These are phyloP conservation scores for Iodosphaeria phyllophila DNA, from an alignment of 2,329 filamentous ascomycete species.

Conservation along the genomic window DNA sequence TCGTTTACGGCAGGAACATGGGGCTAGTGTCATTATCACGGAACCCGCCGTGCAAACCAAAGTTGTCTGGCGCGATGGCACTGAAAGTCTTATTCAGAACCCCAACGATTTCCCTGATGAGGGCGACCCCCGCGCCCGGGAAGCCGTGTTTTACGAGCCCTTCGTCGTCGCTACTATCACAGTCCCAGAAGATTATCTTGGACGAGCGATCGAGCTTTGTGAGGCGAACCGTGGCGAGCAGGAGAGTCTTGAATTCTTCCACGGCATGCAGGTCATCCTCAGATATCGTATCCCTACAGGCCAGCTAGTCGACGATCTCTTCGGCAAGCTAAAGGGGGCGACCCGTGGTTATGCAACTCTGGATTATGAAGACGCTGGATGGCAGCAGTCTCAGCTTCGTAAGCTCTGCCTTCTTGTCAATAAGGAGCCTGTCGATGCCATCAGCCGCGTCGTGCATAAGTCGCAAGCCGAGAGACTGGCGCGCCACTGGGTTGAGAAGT, in stretches of 20 bases:
- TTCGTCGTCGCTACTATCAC: slow-evolving; percentile 61
- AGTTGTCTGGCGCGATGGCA: slow-evolving; percentile 61
- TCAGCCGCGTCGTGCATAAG: slow-evolving; percentile 72
- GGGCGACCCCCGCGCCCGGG: slow-evolving; percentile 23
- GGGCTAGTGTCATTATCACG: slow-evolving; percentile 88
- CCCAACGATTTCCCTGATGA: slow-evolving; percentile 76
- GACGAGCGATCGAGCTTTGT: slow-evolving; percentile 87
- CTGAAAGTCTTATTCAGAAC: slow-evolving; percentile 62
- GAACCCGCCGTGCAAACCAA: slow-evolving; percentile 90
- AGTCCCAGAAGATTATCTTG: slow-evolving; percentile 82
- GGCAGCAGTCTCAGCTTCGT: slow-evolving; percentile 59
- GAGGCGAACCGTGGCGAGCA: slow-evolving; percentile 79
- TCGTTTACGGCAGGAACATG: slow-evolving; percentile 82
- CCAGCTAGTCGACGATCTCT: slow-evolving; percentile 89
- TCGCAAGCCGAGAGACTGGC: slow-evolving; percentile 70
- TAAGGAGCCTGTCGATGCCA: slow-evolving; percentile 80
- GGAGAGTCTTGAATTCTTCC: slow-evolving; percentile 78
- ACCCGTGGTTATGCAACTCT: slow-evolving; percentile 93
- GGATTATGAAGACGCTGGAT: slow-evolving; percentile 92
- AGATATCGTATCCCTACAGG: slow-evolving; percentile 80
- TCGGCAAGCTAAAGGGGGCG: slow-evolving; percentile 83
- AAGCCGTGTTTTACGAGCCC: slow-evolving; percentile 30
- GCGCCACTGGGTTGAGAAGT: slow-evolving; percentile 78
- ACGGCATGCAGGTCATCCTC: slow-evolving; percentile 78
- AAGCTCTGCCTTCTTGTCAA: slow-evolving; percentile 92